Conservation (phyloP, 2,329 filamentous ascomycete genomes). For the Phoma sp. region DNA sequence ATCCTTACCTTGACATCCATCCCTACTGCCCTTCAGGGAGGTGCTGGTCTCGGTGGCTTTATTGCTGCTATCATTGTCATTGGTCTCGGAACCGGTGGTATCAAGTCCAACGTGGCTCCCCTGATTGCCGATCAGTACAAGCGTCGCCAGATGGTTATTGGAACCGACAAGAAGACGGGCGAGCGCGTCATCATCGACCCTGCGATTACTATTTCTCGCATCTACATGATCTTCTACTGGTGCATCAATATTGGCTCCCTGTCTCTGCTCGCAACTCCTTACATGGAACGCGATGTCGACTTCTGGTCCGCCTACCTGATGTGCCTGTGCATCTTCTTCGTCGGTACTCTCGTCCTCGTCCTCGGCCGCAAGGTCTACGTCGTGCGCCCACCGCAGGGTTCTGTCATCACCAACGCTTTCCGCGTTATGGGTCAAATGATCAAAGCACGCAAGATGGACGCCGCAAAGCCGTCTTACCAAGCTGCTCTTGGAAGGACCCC, state of each 20-base stretch:
- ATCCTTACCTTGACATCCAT: constrained; percentile 72
- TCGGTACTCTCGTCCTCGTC: constrained; percentile 64
- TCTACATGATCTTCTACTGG: constrained; percentile 71
- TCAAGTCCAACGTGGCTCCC: constrained; percentile 77
- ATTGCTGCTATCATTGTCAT: constrained; percentile 68
- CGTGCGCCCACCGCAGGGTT: constrained; percentile 49
- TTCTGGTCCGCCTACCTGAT: constrained; percentile 75
- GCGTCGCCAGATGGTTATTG: constrained; percentile 52
- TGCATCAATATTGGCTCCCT: constrained; percentile 77
- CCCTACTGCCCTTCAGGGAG: constrained; percentile 67
- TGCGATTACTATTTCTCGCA: constrained; percentile 57
- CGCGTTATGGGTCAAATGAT: constrained; percentile 66
- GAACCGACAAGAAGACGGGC: constrained; percentile 52
- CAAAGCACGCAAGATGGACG: constrained; percentile 63
- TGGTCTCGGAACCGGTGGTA: constrained; percentile 77
- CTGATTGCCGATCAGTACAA: constrained; percentile 60
- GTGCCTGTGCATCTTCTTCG: constrained; percentile 70
- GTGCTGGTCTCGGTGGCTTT: constrained; percentile 70
- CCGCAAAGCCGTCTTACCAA: constrained; percentile 72
- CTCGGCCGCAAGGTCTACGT: constrained; percentile 49
- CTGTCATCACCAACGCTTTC: constrained; percentile 58
- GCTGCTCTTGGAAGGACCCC: constrained; percentile 58
- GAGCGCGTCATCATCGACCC: constrained; percentile 58
- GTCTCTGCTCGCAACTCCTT: constrained; percentile 71
- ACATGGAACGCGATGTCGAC: constrained; percentile 73